Base-by-base conservation (phyloP, 768 basidiomycete species). In the Lactifluus pinguis region DNA sequence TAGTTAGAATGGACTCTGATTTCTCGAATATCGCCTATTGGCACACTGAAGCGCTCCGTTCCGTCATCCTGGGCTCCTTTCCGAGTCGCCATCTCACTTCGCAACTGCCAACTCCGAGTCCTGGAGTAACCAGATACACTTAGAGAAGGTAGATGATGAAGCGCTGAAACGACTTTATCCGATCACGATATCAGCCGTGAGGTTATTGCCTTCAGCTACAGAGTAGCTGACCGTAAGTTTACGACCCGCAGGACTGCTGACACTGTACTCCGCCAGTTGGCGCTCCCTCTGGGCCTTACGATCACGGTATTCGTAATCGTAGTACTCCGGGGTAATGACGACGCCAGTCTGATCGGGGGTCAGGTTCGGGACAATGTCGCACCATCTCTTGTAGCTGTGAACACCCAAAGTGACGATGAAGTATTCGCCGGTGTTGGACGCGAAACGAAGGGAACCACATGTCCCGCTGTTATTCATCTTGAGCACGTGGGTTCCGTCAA, bases 311-410 rank as follows among this genome's bases (percentile, higher is more conserved):
- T 53, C 2, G 4, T 30, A 1, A 15, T 25, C 32, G 53, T 60
- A 54, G 34, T 60, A 62, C 19, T 62, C 9, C 9, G 61, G 57
- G 36, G 52, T 53, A 13, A 54, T 53, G 44, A 41, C 2, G 19
- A 53, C 30, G 15, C 34, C 61, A 7, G 61, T 62, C 25, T 62
- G 7, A 7, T 29, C 41, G 19, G 9, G 25, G 6, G 19, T n/a
- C 39, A 76, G 68, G 51, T 72, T 68, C 4, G 75, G 68, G 55
- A 76, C 67, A 44, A 73, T 69, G 61, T 77, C 75, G 66, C 69
- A 67, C 77, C 77, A 77, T 7, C 70, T 66, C 61, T 70, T 71
- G 68, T 72, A 70, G 68, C 73, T 73, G 69, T 78, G 72, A 29
- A 76, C 69, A 1, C 78, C 77, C 29, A 77, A 42, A 14, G 69